Conservation (phyloP, 768 basidiomycete species). For the Agaricus sinodeliciosus region DNA sequence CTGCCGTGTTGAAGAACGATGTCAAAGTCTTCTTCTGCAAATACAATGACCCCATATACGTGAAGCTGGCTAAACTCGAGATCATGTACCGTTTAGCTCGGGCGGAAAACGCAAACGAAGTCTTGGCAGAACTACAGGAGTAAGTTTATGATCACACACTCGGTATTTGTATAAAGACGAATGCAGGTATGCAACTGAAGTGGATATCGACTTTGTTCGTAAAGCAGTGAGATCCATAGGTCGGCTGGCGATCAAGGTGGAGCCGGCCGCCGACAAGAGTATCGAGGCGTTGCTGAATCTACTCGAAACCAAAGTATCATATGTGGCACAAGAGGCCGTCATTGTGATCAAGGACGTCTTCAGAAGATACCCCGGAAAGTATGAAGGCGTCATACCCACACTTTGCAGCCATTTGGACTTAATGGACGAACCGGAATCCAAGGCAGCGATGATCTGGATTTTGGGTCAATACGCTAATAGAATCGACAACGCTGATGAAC, state of each 20-base stretch:
- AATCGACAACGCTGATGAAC: conserved; percentile 93
- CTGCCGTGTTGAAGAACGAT: conserved; percentile 89
- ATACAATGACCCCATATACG: conserved; percentile 99
- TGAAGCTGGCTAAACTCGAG: conserved; percentile 96
- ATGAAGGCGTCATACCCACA: conserved; percentile 92
- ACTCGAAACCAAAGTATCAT: conserved; percentile 89
- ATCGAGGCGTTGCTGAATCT: conserved; percentile 81
- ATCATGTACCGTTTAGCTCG: conserved; percentile 97
- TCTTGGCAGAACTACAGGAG: conserved; percentile 94
- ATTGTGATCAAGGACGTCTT: conserved; percentile 99
- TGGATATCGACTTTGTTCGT: conserved; percentile 96
- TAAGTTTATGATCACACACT: conserved; percentile 27
- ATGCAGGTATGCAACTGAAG: conserved; percentile 90
- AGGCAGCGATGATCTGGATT: conserved; percentile 98
- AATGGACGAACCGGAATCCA: conserved; percentile 93
- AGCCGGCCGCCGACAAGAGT: conserved; percentile 81
- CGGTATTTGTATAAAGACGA: neutral
- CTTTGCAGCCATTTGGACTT: conserved; percentile 89
- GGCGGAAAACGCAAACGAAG: conserved; percentile 90
- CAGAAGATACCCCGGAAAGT: conserved; percentile 92
- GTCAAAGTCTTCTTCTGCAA: conserved; percentile 99
- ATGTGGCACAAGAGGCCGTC: conserved; percentile 95
- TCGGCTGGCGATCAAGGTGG: conserved; percentile 95
- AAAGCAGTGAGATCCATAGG: conserved; percentile 98
- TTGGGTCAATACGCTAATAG: conserved; percentile 92